Base-by-base conservation (phyloP, 2,329 filamentous ascomycete genomes). In the Cordyceps tenuipes region DNA sequence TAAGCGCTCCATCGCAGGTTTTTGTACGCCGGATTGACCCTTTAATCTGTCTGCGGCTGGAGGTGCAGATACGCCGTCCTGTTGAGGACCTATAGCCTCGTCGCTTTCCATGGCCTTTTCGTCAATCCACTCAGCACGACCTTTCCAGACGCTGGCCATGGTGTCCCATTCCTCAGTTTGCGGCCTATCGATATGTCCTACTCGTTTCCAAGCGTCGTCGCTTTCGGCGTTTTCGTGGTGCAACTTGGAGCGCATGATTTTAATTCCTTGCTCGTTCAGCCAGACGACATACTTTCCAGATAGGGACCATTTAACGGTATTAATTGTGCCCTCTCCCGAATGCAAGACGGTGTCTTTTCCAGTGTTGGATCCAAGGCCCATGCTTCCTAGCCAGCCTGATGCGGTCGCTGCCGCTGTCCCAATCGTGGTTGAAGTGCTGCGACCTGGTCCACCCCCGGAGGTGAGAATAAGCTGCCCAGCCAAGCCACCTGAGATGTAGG, bases 241-340 rank as follows among this genome's bases (percentile, higher is more conserved):
- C 21, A 95, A 70, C 70, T 94, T 90, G 5, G 91, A 91, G 43
- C 94, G 85, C 92, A 97, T 97, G 62, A 99, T 94, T 72, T 97
- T 97, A 70, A 97, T 95, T 4, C 94, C 94, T 68, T 95, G 88
- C 73, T 99, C 94, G 68, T 97, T 99, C 46, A 96, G 82, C 94
- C 94, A 99, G 0, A 87, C 90, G 1, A 97, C 89, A 68, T 92
- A 97, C 74, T 89, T 94, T 0, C 94, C 93, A 0, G 91, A 93
- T 46, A 93, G 72, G 0, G 93, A 97, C 91, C 93, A 99, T 72
- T 95, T 93, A 69, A 99, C 94, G 3, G 87, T 89, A 70, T 85
- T 93, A 64, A 99, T 94, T 2, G 86, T 84, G 3, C 94, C 94
- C 75, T 99, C 95, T 2, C 94, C 94, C 8, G 89, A 91, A 70